phyloP scores from a whole-genome alignment of 2,329 filamentous ascomycete genomes.

The Pseudocercospora vitis region DNA sequence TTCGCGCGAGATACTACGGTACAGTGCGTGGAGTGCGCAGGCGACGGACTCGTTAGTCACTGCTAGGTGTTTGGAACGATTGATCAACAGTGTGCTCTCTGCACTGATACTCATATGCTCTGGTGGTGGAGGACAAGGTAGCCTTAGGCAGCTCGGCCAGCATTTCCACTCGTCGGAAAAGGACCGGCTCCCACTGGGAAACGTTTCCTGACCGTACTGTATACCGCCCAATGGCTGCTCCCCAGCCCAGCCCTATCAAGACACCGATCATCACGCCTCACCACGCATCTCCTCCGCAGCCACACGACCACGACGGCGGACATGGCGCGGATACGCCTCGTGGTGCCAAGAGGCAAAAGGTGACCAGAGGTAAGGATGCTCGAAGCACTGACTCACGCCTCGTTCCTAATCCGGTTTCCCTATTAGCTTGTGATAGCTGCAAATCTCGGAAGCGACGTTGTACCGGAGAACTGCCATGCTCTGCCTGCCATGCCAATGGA shows the following conservation, averaged over 20 bases:
- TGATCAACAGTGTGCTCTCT: too few species aligned
- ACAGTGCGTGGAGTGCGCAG: background rate
- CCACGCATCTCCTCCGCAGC: slow-evolving; percentile 9
- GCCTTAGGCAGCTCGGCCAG: background rate
- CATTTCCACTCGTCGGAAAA: background rate
- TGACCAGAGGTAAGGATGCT: slow-evolving; percentile 25
- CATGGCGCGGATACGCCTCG: background rate
- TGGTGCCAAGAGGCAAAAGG: slow-evolving; percentile 27
- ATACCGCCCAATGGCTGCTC: slow-evolving; percentile 8
- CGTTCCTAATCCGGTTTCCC: slow-evolving; percentile 6
- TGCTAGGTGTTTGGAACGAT: too few species aligned
- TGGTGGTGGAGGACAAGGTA: too few species aligned
- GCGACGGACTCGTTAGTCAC: too few species aligned
- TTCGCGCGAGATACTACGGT: background rate
- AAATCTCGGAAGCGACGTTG: slow-evolving; percentile 44
- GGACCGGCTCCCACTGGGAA: background rate
- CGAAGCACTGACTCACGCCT: slow-evolving; percentile 4
- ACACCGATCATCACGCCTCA: slow-evolving; percentile 2
- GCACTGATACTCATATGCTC: too few species aligned
- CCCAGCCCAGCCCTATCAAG: background rate
- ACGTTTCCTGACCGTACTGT: background rate
- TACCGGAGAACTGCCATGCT: slow-evolving; percentile 44
- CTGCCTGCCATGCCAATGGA: slow-evolving; percentile 37
- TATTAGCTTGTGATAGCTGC: slow-evolving; percentile 37
- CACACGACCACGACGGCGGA: slow-evolving; percentile 2